Base-by-base conservation (phyloP, 192 early-diverging fungal species). In the Diversispora epigaea region DNA sequence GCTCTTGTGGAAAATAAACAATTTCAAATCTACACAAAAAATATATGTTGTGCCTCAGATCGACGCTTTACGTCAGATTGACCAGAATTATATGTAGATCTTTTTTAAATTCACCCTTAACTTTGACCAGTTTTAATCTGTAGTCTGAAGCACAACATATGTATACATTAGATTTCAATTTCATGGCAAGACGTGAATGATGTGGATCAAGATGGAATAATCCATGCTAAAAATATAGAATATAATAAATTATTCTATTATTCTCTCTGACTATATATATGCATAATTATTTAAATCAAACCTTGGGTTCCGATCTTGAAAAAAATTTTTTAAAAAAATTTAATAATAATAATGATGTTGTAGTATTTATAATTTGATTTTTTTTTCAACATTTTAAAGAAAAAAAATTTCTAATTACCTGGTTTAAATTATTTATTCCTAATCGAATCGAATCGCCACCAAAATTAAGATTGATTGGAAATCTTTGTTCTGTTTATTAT, bases 151-250 rank as follows among this genome's bases (percentile, higher is more conserved):
- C 25, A 6, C 40, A 62, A 14, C 9, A 62, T 3, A 62, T 40
- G 32, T 44, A 15, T 10, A 25, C 65, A 39, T 83, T 61, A n/a
- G 69, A 58, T 72, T 87, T 86, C 47, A 83, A 81, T 62, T 85
- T 84, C 32, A 91, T 78, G 3, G 86, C 83, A 22, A 89, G 89
- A 21, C 95, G 88, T 21, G 92, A 89, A 71, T 87, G 91, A 80
- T 99, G 97, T 22, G 97, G 96, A 75, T 99, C 97, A 52, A 96
- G 84, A 76, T 96, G 98, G 6, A 96, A 84, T 12, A 98, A 77
- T 25, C 93, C 90, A 77, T 90, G 82, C 91, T 89, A 75, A 44
- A 62, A n/a, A 17, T 11, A 17, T 10, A 3, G 19, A 68, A 19
- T n/a, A n/a, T 8, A 73, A 15, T 22, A n/a, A 19, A 11, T 25